Evolutionary conservation across 345 rosid species (phyloP), one percentile per base, ranked within the genome.

Genomic region (Atalantia buxifolia): DNA sequence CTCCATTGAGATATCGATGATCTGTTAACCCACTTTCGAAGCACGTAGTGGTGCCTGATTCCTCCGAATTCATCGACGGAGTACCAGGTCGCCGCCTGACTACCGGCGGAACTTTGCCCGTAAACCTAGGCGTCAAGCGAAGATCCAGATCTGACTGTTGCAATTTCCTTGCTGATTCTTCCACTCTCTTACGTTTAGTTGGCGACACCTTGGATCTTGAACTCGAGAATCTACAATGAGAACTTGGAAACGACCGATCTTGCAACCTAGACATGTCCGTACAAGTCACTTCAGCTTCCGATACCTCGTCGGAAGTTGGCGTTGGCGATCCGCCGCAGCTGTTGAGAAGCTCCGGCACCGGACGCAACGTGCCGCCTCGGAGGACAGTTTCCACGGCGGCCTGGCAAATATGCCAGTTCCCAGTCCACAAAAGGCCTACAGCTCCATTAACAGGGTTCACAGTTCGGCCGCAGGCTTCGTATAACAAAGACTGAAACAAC

Each of bases 361-460:
- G 86, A 61, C 85, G 80, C 13, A 94, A 77, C 25, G 92, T 69
- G 22, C 97, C 97, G 18, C 97, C 99, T 22, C 93, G 94, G 9
- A 96, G 82, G 24, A 96, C 94, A 5, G 97, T 94, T 73, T 96
- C 95, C 66, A 92, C 97, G 12, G 97, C 98, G 13, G 94, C 94
- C 85, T 94, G 95, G 73, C 98, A 93, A 30, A 92, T 77, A 38
- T 85, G 89, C 99, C 99, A 96, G 80, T 91, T 96, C 1, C 95
- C 97, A 0, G 97, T 91, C 97, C 97, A 91, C 21, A 96, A 69
- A 38, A 96, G 93, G 18, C 99, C 99, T 16, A 94, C 97, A 30
- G 95, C 98, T 28, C 99, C 99, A 80, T 93, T 92, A 28, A 96
- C 99, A 0, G 98, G 99, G 79, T 94, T 92, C 85, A 93, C 99